Evolutionary conservation across 2,329 filamentous ascomycete species (phyloP).

Genomic region (Dactylellina leptospora): DNA sequence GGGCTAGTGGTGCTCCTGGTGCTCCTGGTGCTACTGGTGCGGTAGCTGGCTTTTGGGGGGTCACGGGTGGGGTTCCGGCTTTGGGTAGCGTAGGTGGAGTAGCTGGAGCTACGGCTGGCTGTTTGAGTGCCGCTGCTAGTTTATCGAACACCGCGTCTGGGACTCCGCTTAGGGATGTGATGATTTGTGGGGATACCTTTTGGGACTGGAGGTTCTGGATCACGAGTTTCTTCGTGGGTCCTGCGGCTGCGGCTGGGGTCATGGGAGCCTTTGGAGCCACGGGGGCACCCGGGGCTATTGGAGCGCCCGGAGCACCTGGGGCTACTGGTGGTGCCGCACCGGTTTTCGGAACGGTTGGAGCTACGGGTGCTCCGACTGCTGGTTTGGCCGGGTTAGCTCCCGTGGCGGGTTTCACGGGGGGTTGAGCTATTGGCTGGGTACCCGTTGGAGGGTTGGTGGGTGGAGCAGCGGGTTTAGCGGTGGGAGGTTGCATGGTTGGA

Average conservation of each 20-base stretch:
- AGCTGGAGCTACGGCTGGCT: no score
- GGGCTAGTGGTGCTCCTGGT: not conserved
- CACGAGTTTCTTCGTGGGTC: conserved; percentile 10
- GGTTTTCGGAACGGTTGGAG: not conserved
- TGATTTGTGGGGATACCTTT: not conserved
- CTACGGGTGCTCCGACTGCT: not conserved
- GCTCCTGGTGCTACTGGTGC: not conserved
- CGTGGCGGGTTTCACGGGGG: not conserved
- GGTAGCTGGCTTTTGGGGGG: not conserved
- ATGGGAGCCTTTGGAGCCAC: not conserved
- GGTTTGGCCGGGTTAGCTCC: not conserved
- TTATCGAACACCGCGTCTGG: conserved; percentile 13
- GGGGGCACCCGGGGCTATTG: not conserved
- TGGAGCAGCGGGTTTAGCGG: not conserved
- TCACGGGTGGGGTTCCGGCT: not conserved
- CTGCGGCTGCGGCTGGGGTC: not conserved
- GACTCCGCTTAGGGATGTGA: not conserved
- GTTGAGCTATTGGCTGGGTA: not conserved
- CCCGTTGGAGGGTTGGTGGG: not conserved
- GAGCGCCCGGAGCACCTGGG: not conserved
- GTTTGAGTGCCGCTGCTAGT: not conserved
- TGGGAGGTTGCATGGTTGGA: not conserved
- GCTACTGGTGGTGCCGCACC: no score
- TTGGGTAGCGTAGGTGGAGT: not conserved
- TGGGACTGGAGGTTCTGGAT: conserved; percentile 8